Evolutionary conservation across 371 early-diverging fungal species (phyloP), one percentile per base, ranked within the genome.

Genomic region (Actinomucor elegans): DNA sequence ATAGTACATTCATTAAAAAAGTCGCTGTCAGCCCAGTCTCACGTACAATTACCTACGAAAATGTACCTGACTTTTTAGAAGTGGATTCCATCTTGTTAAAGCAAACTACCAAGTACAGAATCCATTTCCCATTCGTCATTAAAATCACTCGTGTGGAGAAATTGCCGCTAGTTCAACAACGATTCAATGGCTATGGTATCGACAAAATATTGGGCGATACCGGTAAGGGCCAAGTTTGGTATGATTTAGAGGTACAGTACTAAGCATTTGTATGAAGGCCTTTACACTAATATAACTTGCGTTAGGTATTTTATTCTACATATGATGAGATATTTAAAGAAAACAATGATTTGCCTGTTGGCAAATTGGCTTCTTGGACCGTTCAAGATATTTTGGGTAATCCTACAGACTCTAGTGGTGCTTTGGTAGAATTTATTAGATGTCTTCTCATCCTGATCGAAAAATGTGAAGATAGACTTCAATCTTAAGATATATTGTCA

Each of bases 111-210:
- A 57, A 51, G n/a, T 75, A 66, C 34, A 57, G 72, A 10, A 57
- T 81, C 18, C 75, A 77, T 38, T 75, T 69, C 45, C 81, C 81
- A 0, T 78, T 78, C 42, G 51, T 78, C 5, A 71, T 71, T 1
- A 77, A 81, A 28, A 65, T 81, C 11, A 73, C 79, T 1, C 61
- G 75, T 12, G 69, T 76, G 11, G 79, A 78, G 32, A 50, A 58
- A 1, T 11, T 81, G 5, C 75, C 75, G 0, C 28, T 78, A 12
- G 31, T 51, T 4, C 57, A 48, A 6, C 75, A 72, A 43, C 35
- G 37, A 9, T 45, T 44, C 0, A 35, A 31, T n/a, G 53, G 58
- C 6, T 67, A 66, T 45, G 64, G 62, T 29, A 52, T 64, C 28
- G 61, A 68, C 4, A 78, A 76, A 33, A 57, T 70, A 1, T 11